Conservation (phyloP, 2,329 filamentous ascomycete species). For the Ophiostoma ips region DNA sequence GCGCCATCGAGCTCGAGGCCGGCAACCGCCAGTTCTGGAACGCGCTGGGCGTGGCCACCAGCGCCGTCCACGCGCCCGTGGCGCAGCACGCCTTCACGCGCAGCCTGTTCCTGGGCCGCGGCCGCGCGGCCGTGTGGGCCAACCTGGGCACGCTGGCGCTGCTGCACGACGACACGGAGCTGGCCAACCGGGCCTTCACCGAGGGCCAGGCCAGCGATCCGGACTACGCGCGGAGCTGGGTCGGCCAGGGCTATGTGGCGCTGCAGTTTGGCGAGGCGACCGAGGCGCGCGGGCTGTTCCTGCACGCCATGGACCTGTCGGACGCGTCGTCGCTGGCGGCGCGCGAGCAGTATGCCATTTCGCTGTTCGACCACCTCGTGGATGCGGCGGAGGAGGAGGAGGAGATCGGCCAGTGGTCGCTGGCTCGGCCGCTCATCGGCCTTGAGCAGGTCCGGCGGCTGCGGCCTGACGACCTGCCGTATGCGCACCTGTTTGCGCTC, state of each 20-base stretch:
- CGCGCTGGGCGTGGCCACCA: conserved; percentile 80
- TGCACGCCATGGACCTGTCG: conserved; percentile 86
- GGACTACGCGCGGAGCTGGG: conserved; percentile 84
- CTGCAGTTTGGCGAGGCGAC: conserved; percentile 57
- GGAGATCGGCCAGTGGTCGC: conserved; percentile 42
- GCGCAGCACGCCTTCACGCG: conserved; percentile 88
- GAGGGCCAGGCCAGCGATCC: conserved; percentile 88
- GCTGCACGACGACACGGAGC: conserved; percentile 64
- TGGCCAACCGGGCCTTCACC: conserved; percentile 85
- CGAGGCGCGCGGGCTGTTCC: conserved; percentile 76
- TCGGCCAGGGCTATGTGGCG: conserved; percentile 81
- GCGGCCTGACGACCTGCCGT: conserved; percentile 54
- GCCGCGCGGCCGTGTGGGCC: conserved; percentile 74
- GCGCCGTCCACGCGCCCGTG: conserved; percentile 69
- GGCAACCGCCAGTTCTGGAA: conserved; percentile 98
- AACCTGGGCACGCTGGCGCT: conserved; percentile 82
- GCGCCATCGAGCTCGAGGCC: conserved; percentile 86
- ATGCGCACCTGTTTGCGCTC: conserved; percentile 64
- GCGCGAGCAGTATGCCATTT: conserved; percentile 65
- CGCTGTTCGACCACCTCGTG: conserved; percentile 70
- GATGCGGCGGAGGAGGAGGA: conserved; percentile 35
- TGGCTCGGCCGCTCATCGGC: conserved; percentile 74
- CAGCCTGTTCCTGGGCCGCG: conserved; percentile 83
- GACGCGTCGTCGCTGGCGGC: conserved; percentile 60
- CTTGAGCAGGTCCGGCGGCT: conserved; percentile 68